Conservation (phyloP, 2,329 filamentous ascomycete genomes). For the Parasarocladium wereldwijsianum region DNA sequence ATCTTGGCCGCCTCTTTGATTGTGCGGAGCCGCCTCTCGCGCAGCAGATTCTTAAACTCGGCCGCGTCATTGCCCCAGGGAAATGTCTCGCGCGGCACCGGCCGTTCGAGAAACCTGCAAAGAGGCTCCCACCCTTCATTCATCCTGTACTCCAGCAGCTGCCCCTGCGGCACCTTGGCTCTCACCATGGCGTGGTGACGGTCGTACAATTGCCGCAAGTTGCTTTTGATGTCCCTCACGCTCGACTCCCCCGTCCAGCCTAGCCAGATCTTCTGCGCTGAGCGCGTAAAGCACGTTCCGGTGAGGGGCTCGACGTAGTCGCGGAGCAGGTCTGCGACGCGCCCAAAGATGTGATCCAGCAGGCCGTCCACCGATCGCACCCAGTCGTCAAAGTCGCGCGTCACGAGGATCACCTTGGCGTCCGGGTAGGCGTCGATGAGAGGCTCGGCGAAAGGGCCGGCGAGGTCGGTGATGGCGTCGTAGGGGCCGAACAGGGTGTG, state of each 20-base stretch:
- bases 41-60: constrained; percentile 4
- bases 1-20: no score
- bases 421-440: constrained; percentile 9
- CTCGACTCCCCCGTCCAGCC: constrained; percentile 13
- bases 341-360: constrained; percentile 9
- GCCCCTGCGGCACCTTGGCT: constrained; percentile 13
- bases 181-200: constrained; percentile 15
- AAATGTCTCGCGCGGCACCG: constrained; percentile 17
- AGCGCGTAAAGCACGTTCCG: constrained; percentile 13
- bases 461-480: constrained; percentile 9
- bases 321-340: constrained; percentile 7
- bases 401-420: constrained; percentile 9
- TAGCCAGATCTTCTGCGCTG: constrained; percentile 12
- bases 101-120: constrained; percentile 18
- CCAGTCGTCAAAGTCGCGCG: constrained; percentile 9
- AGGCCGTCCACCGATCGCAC: constrained; percentile 8
- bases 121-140: constrained; percentile 20
- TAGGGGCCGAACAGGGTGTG: constrained; percentile 4
- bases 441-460: constrained; percentile 7
- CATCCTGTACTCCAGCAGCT: constrained; percentile 15
- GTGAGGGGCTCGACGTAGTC: constrained; percentile 15
- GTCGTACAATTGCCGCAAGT: constrained; percentile 12
- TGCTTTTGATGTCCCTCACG: constrained; percentile 9
- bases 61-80: constrained; percentile 14
- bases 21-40: no score